A percentile compares a stretch with the other conserved stretches of the same genome.
Conservation (phyloP, 2,329 filamentous ascomycete species). For the Raffaelea albimanens region DNA sequence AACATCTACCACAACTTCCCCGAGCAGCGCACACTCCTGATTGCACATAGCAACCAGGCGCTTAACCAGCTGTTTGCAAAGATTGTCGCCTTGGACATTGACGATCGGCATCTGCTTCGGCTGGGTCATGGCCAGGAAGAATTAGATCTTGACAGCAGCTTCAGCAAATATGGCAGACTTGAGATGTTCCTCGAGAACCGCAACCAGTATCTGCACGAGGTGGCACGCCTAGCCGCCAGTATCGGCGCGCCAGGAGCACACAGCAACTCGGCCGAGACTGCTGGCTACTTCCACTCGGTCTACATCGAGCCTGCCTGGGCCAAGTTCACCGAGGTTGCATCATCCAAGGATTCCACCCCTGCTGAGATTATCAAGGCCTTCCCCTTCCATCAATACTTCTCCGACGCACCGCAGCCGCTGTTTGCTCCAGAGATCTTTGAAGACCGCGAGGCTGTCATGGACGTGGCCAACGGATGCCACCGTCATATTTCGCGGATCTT, state of each 20-base stretch:
- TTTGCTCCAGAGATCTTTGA: constrained; percentile 54
- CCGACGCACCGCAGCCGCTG: constrained; percentile 75
- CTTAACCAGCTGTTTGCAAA: constrained; percentile 97
- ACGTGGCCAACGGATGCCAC: constrained; percentile 77
- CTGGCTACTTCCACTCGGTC: constrained; percentile 90
- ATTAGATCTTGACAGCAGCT: constrained; percentile 73
- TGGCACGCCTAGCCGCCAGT: constrained; percentile 75
- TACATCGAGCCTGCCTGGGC: constrained; percentile 85
- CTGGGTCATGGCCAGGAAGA: constrained; percentile 95
- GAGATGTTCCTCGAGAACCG: constrained; percentile 92
- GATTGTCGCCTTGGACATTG: constrained; percentile 92
- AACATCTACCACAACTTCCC: constrained; percentile 99
- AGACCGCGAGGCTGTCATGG: constrained; percentile 57
- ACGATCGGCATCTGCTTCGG: constrained; percentile 84
- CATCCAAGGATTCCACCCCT: constrained; percentile 43
- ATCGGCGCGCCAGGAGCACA: constrained; percentile 89
- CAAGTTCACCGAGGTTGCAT: constrained; percentile 63
- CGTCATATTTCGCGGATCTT: constrained; percentile 86
- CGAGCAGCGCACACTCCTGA: constrained; percentile 77
- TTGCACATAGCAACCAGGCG: constrained; percentile 96
- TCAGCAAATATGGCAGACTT: constrained; percentile 89
- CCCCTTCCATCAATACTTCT: constrained; percentile 83
- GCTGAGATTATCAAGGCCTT: constrained; percentile 64
- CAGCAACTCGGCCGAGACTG: constrained; percentile 90
- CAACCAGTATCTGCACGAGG: constrained; percentile 67